phyloP scores from a whole-genome alignment of 495 filamentous ascomycete species.

The Immersiella caudata region DNA sequence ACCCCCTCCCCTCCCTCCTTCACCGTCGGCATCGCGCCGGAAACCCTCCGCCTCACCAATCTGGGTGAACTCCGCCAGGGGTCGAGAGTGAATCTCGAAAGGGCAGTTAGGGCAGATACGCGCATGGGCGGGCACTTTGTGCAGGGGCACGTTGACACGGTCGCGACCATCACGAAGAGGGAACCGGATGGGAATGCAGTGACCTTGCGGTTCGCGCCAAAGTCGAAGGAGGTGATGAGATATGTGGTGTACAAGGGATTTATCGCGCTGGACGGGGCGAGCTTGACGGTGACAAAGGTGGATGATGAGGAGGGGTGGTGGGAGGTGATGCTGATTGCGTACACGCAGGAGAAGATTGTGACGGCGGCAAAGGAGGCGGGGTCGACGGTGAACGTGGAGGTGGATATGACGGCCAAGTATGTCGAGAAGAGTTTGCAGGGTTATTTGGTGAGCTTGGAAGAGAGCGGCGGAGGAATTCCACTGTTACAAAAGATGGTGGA shows the following conservation, averaged over 20 bases:
- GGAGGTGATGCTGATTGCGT: conserved; percentile 99
- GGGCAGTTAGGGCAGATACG: conserved; percentile 83
- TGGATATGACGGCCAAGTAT: conserved; percentile 98
- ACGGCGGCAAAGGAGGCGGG: conserved; percentile 79
- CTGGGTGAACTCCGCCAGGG: conserved; percentile 66
- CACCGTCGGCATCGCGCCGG: conserved; percentile 93
- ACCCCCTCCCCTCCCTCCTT: conserved; percentile 57
- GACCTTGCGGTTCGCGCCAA: conserved; percentile 78
- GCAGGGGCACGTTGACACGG: conserved; percentile 94
- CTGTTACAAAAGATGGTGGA: conserved; percentile 84
- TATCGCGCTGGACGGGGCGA: conserved; percentile 93
- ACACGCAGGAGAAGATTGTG: conserved; percentile 92
- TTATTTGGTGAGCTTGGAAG: conserved; percentile 58
- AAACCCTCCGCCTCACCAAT: conserved; percentile 95
- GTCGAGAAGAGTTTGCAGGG: conserved; percentile 89
- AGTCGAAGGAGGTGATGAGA: conserved; percentile 64
- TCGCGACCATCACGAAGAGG: conserved; percentile 68
- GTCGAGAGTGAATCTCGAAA: conserved; percentile 82
- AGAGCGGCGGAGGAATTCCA: conserved; percentile 55
- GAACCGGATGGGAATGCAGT: conserved; percentile 84
- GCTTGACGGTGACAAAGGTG: conserved; percentile 86
- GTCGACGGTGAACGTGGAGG: conserved; percentile 92
- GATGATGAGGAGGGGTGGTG: conserved; percentile 79
- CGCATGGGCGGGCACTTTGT: conserved; percentile 87
- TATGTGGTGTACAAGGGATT: conserved; percentile 98